Conservation (phyloP, 148 eudicot genomes). For the Rhododendron vialii region DNA sequence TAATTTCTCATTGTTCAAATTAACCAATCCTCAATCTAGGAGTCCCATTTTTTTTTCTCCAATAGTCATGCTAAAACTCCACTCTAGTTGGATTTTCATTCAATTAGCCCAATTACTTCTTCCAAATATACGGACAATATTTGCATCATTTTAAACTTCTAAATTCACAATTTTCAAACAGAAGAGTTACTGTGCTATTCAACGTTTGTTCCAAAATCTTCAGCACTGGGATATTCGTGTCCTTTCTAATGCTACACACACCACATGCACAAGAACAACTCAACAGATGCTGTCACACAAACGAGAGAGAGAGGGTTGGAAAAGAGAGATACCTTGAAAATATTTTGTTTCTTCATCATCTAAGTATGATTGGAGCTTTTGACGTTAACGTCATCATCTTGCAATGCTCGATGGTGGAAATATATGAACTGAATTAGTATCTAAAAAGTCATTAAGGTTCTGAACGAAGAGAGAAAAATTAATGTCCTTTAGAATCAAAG, state of each 20-base stretch:
- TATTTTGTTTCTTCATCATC: not conserved
- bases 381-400: constrained; percentile 19
- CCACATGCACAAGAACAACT: not conserved
- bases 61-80: not conserved
- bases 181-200: not conserved
- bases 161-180: not conserved
- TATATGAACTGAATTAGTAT: constrained; percentile 58
- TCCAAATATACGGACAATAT: not conserved
- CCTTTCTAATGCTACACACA: not conserved
- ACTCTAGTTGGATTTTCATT: not conserved
- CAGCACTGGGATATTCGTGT: not conserved
- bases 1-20: not conserved
- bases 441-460: constrained; percentile 43
- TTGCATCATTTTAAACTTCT: not conserved
- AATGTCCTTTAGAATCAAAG: not conserved
- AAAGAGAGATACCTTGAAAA: constrained; percentile 21
- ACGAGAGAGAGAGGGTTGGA: not conserved
- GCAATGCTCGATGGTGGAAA: constrained; percentile 28
- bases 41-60: not conserved
- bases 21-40: not conserved
- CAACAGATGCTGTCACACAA: not conserved
- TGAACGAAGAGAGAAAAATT: not conserved
- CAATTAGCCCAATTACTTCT: not conserved
- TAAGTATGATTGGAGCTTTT: constrained; percentile 16
- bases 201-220: not conserved